Evolutionary conservation across 2,329 filamentous ascomycete genomes (phyloP).

Genomic region (Verticillium isaacii): DNA sequence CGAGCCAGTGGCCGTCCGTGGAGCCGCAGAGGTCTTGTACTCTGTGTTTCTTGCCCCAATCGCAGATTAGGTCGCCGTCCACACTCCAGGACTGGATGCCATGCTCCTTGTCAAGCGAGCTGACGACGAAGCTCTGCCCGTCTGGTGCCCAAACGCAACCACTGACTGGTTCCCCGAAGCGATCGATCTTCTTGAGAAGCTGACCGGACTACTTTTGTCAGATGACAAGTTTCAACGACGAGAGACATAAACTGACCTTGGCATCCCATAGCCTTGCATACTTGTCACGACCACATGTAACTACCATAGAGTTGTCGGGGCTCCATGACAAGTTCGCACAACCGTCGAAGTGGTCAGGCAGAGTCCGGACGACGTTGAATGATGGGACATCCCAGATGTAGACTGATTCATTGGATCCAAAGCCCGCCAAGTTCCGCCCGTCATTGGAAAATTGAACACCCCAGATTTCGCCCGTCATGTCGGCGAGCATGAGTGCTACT

Average conservation of each 20-base stretch:
- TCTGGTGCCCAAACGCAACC: conserved; percentile 86
- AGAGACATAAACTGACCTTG: conserved; percentile 42
- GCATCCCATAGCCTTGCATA: conserved; percentile 73
- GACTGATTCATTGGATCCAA: conserved; percentile 69
- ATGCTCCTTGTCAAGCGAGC: conserved; percentile 63
- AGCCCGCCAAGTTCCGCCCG: conserved; percentile 75
- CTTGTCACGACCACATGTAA: conserved; percentile 76
- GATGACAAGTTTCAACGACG: no score
- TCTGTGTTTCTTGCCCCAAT: conserved; percentile 67
- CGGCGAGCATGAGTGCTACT: conserved; percentile 62
- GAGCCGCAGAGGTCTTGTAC: conserved; percentile 85
- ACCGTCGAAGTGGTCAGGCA: conserved; percentile 63
- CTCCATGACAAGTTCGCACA: conserved; percentile 87
- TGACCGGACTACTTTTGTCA: conserved; percentile 49
- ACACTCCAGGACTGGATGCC: conserved; percentile 70
- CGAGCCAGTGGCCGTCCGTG: conserved; percentile 71
- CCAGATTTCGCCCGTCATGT: conserved; percentile 84
- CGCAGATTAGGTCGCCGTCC: conserved; percentile 54
- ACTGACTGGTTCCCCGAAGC: conserved; percentile 80
- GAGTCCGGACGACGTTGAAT: conserved; percentile 58
- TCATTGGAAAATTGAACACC: conserved; percentile 86
- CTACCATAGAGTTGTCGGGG: conserved; percentile 79
- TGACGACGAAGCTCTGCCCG: conserved; percentile 72
- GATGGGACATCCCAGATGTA: conserved; percentile 76
- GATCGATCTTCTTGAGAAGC: conserved; percentile 58